Evolutionary conservation across 2,329 filamentous ascomycete genomes (phyloP).

Genomic region (Botryosphaeria dothidea): DNA sequence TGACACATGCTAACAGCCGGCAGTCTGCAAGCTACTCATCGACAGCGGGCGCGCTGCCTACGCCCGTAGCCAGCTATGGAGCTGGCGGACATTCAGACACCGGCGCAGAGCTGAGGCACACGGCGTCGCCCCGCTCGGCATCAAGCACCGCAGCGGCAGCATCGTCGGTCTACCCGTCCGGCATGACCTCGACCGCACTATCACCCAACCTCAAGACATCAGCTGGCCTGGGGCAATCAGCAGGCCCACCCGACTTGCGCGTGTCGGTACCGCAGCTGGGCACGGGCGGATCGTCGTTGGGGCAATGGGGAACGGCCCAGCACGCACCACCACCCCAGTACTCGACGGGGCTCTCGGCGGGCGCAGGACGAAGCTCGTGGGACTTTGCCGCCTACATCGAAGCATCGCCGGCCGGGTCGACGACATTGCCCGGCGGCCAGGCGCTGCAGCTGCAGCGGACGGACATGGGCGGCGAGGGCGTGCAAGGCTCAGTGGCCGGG

Average conservation of each 20-base stretch:
- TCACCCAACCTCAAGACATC: conserved; percentile 46
- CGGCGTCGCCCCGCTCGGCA: conserved; percentile 51
- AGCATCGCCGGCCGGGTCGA: conserved; percentile 28
- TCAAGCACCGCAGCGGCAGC: conserved; percentile 46
- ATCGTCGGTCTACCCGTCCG: conserved; percentile 45
- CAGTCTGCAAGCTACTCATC: conserved; percentile 71
- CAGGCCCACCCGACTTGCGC: conserved; percentile 28
- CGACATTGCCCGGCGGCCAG: conserved; percentile 23
- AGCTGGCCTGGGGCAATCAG: conserved; percentile 39
- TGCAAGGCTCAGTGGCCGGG: conserved; percentile 10
- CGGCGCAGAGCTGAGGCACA: conserved; percentile 45
- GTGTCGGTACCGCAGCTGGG: conserved; percentile 36
- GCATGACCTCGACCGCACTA: conserved; percentile 43
- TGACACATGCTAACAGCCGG: conserved; percentile 32
- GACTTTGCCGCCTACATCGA: conserved; percentile 37
- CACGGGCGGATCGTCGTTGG: conserved; percentile 37
- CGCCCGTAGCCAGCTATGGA: conserved; percentile 34
- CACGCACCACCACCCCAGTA: conserved; percentile 7
- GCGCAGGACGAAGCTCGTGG: conserved; percentile 33
- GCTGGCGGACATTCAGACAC: conserved; percentile 47
- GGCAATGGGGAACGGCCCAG: conserved; percentile 24
- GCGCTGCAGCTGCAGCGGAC: conserved; percentile 27
- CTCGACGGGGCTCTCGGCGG: conserved; percentile 31
- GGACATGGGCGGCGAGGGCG: conserved; percentile 4
- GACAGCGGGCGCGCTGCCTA: conserved; percentile 54